Percentiles rank a stretch among this genome's conserved stretches.
Conservation (phyloP, 306 rosid species). For the Begonia masoniana region DNA sequence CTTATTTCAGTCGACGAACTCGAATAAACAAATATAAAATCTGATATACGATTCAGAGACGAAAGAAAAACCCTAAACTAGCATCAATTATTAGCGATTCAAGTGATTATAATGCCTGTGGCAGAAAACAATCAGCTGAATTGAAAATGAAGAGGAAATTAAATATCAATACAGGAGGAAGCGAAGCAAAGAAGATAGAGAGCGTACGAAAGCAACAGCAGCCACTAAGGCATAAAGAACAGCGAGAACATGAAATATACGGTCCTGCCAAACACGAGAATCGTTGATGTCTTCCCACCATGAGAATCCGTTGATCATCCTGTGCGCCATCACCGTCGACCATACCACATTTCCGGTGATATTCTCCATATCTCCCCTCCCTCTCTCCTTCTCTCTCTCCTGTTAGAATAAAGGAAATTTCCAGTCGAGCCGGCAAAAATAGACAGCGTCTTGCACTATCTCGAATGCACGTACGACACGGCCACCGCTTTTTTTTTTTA, state of each 20-base stretch:
- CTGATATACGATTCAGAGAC: too few relatives aligned
- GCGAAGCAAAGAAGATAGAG: background rate
- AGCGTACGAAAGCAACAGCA: conserved; percentile 58
- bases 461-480: too few relatives aligned
- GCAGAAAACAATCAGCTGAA: background rate
- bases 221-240: conserved; percentile 67
- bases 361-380: conserved; percentile 28
- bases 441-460: background rate
- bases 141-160: background rate
- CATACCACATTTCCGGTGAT: conserved; percentile 10
- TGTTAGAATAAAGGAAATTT: background rate
- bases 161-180: too few relatives aligned
- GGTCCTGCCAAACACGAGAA: conserved; percentile 81
- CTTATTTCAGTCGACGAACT: too few relatives aligned
- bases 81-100: background rate
- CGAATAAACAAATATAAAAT: too few relatives aligned
- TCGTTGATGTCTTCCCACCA: conserved; percentile 83
- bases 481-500: too few relatives aligned
- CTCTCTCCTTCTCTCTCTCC: background rate
- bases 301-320: conserved; percentile 34
- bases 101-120: background rate
- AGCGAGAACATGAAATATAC: conserved; percentile 62
- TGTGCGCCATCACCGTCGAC: conserved; percentile 38
- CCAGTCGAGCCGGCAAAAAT: conserved; percentile 10
- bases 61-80: background rate